A percentile compares a stretch with the other conserved stretches of the same genome.
Conservation (phyloP, 176 grass and related monocot species). For the Oryza meyeriana region DNA sequence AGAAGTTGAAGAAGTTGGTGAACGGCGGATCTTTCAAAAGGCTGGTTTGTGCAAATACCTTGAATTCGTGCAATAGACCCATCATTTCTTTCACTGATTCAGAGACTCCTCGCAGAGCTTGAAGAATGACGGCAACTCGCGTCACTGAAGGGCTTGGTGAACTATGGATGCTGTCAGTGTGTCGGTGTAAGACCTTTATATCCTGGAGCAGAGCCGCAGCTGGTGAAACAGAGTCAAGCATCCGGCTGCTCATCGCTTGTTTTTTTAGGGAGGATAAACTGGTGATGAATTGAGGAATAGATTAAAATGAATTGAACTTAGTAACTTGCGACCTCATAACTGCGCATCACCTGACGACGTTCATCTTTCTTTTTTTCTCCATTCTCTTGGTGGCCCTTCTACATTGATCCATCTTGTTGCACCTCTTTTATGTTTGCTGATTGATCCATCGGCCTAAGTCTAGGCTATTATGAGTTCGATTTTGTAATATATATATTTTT, state of each 20-base stretch:
- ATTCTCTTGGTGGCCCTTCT: background rate
- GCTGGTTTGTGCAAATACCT: conserved; percentile 43
- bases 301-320: background rate
- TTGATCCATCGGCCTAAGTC: background rate
- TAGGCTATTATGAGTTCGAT: background rate
- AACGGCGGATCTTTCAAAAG: conserved; percentile 61
- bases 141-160: conserved; percentile 12
- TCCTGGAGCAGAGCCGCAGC: background rate
- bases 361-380: background rate
- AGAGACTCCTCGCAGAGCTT: conserved; percentile 35
- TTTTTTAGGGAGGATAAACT: background rate
- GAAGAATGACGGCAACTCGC: conserved; percentile 42
- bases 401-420: background rate
- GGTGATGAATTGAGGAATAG: conserved; percentile 1
- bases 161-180: background rate
- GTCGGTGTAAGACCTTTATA: background rate
- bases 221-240: background rate
- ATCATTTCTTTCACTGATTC: conserved; percentile 3
- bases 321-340: background rate
- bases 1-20: conserved; percentile 83
- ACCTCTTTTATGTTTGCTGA: background rate
- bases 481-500: background rate
- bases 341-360: background rate
- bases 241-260: background rate
- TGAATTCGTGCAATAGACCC: background rate